Conservation (phyloP, 2,329 filamentous ascomycete species). For the Neonectria sp. region DNA sequence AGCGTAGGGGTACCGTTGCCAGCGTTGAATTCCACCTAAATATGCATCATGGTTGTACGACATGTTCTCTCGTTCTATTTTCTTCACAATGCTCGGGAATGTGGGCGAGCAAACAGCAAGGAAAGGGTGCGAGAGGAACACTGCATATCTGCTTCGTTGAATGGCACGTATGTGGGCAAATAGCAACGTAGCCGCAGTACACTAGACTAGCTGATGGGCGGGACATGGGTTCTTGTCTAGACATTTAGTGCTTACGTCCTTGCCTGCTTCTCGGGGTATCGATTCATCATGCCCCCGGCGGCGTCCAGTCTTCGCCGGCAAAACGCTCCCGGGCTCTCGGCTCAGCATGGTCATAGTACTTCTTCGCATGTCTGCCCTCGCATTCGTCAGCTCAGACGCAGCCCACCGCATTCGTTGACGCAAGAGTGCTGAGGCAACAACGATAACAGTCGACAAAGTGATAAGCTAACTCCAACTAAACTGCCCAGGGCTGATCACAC, state of each 20-base stretch:
- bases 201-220: not conserved
- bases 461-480: not conserved
- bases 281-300: not conserved
- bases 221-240: not conserved
- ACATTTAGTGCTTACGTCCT: slow-evolving; percentile 8
- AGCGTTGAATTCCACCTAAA: not conserved
- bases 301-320: not conserved
- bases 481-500: not conserved
- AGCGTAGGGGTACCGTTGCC: not conserved
- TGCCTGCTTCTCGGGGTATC: not conserved
- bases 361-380: not conserved
- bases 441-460: no score
- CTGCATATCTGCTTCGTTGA: not conserved
- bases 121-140: not conserved
- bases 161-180: slow-evolving; percentile 1
- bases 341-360: not conserved
- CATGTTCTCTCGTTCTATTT: no score
- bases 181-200: not conserved
- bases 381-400: not conserved
- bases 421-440: not conserved
- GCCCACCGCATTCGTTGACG: not conserved
- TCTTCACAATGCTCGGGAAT: not conserved
- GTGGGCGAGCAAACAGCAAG: not conserved
- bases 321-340: not conserved
- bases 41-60: not conserved